Percentiles rank a stretch among this genome's conserved stretches.
These are phyloP conservation scores for Sugiyamaella qingdaonensis DNA, from an alignment of 805 yeast species.

Conservation along the genomic window DNA sequence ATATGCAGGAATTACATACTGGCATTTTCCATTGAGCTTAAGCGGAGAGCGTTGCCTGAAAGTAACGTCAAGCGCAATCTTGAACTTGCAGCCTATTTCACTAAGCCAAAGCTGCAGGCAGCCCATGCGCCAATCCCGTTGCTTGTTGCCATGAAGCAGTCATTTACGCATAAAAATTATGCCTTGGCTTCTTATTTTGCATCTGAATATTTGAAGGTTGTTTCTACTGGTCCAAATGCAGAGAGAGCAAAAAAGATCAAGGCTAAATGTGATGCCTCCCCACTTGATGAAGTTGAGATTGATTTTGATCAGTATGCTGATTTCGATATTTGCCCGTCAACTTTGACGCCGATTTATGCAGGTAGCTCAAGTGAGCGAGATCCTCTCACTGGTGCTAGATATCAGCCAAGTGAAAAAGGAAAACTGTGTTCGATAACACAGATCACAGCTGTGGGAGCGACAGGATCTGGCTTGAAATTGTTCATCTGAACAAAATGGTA, in stretches of 20 bases:
- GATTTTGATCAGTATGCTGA: conserved; percentile 92
- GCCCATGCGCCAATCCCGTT: conserved; percentile 83
- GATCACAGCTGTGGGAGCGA: conserved; percentile 80
- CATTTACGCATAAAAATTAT: conserved; percentile 83
- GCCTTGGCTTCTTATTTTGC: conserved; percentile 90
- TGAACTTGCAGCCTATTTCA: conserved; percentile 94
- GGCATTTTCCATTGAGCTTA: conserved; percentile 86
- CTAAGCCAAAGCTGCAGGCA: conserved; percentile 74
- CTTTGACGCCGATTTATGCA: conserved; percentile 83
- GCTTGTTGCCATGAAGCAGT: conserved; percentile 92
- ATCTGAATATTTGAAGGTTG: conserved; percentile 66
- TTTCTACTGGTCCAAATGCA: conserved; percentile 53
- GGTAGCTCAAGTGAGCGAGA: conserved; percentile 68
- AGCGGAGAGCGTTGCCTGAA: conserved; percentile 75
- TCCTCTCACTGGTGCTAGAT: conserved; percentile 86
- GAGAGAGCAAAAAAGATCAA: conserved; percentile 85
- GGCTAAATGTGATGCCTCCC: conserved; percentile 70
- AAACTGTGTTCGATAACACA: conserved; percentile 69
- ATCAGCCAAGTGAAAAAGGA: conserved; percentile 74
- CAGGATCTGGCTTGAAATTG: conserved; percentile 80
- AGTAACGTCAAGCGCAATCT: conserved; percentile 70
- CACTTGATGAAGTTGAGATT: conserved; percentile 82
- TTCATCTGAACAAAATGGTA: conserved; percentile 18
- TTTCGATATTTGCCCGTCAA: conserved; percentile 82
- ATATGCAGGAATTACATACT: conserved; percentile 86